Conservation (phyloP, 345 rosid genomes). For the Gossypium arboreum region DNA sequence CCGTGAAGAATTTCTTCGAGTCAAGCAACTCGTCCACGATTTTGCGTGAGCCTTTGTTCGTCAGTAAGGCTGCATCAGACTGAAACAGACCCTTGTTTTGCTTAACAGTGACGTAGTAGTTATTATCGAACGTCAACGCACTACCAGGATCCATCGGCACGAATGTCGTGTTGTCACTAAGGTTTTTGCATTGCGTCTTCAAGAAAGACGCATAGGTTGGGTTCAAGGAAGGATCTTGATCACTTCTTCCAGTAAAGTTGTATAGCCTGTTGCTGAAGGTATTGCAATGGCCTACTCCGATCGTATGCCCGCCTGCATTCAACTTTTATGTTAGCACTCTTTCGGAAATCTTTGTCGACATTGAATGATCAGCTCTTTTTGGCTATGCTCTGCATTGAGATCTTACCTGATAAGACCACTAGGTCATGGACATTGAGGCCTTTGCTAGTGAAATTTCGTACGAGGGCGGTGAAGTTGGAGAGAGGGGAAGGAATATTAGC, state of each 20-base stretch:
- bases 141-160: constrained; percentile 63
- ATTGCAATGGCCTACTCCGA: constrained; percentile 55
- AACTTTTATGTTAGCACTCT: background rate
- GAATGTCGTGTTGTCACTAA: constrained; percentile 23
- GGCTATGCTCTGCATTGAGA: background rate
- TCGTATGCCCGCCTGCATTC: constrained; percentile 53
- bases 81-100: constrained; percentile 52
- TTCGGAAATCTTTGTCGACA: background rate
- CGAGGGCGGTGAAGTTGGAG: constrained; percentile 43
- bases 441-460: constrained; percentile 28
- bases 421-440: constrained; percentile 59
- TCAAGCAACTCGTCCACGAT: constrained; percentile 15
- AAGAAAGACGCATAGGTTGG: constrained; percentile 32
- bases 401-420: constrained; percentile 63
- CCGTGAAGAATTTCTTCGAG: constrained; percentile 32
- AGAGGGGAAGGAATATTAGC: constrained; percentile 53
- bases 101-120: constrained; percentile 39
- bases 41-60: constrained; percentile 27
- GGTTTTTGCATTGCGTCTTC: constrained; percentile 40
- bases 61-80: constrained; percentile 59
- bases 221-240: constrained; percentile 53
- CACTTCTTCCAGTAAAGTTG: constrained; percentile 66
- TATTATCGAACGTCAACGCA: constrained; percentile 35
- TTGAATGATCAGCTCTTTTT: background rate
- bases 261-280: constrained; percentile 51